Base-by-base conservation (phyloP, 495 filamentous ascomycete genomes). In the Usnea hakonensis region DNA sequence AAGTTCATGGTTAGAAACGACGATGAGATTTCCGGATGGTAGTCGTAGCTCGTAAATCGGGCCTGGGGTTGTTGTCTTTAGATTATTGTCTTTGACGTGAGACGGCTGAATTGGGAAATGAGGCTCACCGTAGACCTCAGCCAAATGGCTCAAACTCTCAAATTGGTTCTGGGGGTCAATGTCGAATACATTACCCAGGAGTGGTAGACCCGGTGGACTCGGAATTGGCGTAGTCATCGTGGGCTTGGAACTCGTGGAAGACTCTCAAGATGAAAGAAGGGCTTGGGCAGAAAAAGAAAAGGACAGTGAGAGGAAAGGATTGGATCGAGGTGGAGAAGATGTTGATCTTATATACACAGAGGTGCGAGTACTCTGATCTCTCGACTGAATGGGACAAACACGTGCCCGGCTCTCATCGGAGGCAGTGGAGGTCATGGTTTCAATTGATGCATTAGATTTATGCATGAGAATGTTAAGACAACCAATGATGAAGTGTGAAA, bases 171-270 rank as follows among this genome's bases (percentile, higher is more conserved):
- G 76, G 0, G 76, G 69, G 62, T 88, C 79, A 50, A 89, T 66
- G 57, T 86, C 82, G 40, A 78, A 78, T 64, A 87, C 70, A 66
- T 90, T 89, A 10, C 86, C 86, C n/a, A 89, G 63, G 28, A 89
- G 57, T 0, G 85, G 86, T 16, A 88, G 67, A 6, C 85, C 84
- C n/a, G 76, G 79, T 11, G 85, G 85, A 38, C 78, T 76, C 3
- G 86, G 86, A 61, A 88, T 87, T 37, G 71, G 74, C 5, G 62
- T 61, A 3, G 48, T 52, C 48, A 52, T 52, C 32, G 2, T 50
- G 46, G 4, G 11, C 14, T 52, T 32, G 6, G 28, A 11, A 10
- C 8, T 52, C 2, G 28, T 19, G 19, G 48, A 19, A 6, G 32
- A 17, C 11, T 3, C 6, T 52, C 28, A 52, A 7, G 48, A 1